Conservation (phyloP, 1,284 basidiomycete genomes). For the Sanghuangporus weigelae region DNA sequence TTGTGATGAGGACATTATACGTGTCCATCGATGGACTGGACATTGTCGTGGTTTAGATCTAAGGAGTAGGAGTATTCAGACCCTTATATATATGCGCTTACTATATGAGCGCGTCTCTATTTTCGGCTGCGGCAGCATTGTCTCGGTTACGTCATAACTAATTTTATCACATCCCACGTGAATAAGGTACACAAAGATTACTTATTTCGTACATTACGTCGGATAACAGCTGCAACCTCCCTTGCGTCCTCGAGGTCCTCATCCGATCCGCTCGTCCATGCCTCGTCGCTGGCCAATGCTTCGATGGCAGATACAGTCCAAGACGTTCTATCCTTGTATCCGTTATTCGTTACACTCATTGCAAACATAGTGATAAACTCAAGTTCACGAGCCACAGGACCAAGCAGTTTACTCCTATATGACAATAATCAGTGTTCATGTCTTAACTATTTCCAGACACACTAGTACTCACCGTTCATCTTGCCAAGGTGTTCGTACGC, state of each 20-base stretch:
- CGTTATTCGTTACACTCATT: slow-evolving; percentile 40
- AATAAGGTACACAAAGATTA: background rate
- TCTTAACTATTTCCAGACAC: background rate
- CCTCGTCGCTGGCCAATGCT: slow-evolving; percentile 23
- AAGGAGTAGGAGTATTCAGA: background rate
- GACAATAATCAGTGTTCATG: background rate
- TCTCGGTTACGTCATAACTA: no score
- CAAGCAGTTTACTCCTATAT: slow-evolving; percentile 31
- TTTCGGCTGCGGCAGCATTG: no score
- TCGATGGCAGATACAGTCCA: slow-evolving; percentile 29
- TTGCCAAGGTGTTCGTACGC: slow-evolving; percentile 13
- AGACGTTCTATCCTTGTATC: slow-evolving; percentile 36
- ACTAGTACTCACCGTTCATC: slow-evolving; percentile 23
- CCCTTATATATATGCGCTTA: no score
- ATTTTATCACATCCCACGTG: no score
- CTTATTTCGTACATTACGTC: slow-evolving; percentile 19
- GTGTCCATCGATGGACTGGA: slow-evolving; percentile 14
- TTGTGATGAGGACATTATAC: slow-evolving; percentile 37
- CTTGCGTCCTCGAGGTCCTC: slow-evolving; percentile 35
- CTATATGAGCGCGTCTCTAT: no score
- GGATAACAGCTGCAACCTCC: slow-evolving; percentile 32
- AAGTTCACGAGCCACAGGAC: slow-evolving; percentile 33
- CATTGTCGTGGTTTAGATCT: background rate
- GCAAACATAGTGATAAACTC: slow-evolving; percentile 39
- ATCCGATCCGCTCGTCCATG: slow-evolving; percentile 26